Conservation (phyloP, 805 yeast genomes). For the Ogataea minuta region DNA sequence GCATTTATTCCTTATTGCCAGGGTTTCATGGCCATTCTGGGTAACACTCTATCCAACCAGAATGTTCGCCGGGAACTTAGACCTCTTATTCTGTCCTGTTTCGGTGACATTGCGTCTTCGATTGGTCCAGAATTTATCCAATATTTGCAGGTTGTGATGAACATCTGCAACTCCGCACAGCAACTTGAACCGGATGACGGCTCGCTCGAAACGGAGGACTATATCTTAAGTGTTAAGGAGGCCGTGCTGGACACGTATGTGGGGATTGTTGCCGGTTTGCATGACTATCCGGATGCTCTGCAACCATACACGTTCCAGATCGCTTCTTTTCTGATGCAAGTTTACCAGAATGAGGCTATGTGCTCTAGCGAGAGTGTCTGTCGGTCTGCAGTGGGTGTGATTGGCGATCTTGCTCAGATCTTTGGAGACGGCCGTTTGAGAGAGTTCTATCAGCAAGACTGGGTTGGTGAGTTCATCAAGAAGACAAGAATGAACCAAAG, state of each 20-base stretch:
- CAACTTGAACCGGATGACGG: conserved; percentile 61
- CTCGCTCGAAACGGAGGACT: conserved; percentile 74
- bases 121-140: conserved; percentile 75
- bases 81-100: conserved; percentile 86
- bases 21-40: conserved; percentile 80
- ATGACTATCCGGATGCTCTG: conserved; percentile 62
- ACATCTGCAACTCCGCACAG: conserved; percentile 68
- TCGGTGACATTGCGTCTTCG: conserved; percentile 93
- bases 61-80: conserved; percentile 76
- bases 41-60: conserved; percentile 63
- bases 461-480: conserved; percentile 79
- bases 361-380: conserved; percentile 65
- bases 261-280: conserved; percentile 91
- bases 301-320: conserved; percentile 66
- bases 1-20: conserved; percentile 71
- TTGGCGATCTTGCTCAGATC: conserved; percentile 92
- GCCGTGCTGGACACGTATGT: conserved; percentile 94
- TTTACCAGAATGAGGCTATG: conserved; percentile 60
- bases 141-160: conserved; percentile 77
- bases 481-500: conserved; percentile 62
- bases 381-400: conserved; percentile 81
- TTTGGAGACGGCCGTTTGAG: conserved; percentile 75
- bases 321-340: conserved; percentile 61
- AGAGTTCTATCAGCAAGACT: conserved; percentile 61
- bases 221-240: conserved; percentile 68